Percentiles rank a stretch among this genome's conserved stretches.
These are phyloP conservation scores for Tricholomella constricta DNA, from an alignment of 768 basidiomycete genomes.

Conservation along the genomic window DNA sequence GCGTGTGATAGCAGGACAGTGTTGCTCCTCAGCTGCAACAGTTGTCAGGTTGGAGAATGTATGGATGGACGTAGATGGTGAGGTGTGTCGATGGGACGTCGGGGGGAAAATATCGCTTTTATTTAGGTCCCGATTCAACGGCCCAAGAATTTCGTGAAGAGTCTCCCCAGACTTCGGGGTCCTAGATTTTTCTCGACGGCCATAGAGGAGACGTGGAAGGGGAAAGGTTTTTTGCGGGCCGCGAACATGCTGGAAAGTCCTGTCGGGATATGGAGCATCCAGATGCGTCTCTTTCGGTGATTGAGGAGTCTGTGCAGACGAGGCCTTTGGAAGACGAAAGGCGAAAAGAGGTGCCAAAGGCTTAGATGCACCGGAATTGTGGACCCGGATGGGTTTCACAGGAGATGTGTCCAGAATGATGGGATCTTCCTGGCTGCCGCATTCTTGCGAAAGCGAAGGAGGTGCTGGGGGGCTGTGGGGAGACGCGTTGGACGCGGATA, in stretches of 20 bases:
- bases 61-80: constrained; percentile 5
- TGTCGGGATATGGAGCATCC: constrained; percentile 49
- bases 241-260: constrained; percentile 59
- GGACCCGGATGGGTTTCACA: constrained; percentile 22
- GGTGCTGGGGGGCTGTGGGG: neutral
- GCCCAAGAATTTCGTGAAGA: neutral
- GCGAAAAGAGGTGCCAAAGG: constrained; percentile 50
- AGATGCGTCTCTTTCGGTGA: constrained; percentile 6
- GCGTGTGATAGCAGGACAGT: constrained; percentile 55
- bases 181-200: constrained; percentile 3
- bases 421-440: constrained; percentile 40
- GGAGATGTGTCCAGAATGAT: constrained; percentile 49
- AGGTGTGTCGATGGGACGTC: neutral
- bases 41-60: constrained; percentile 17
- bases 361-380: constrained; percentile 23
- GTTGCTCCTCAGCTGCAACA: constrained; percentile 35
- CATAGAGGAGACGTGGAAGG: constrained; percentile 10
- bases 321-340: constrained; percentile 25
- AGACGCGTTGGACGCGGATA: neutral
- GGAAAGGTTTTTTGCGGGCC: constrained; percentile 51
- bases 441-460: constrained; percentile 12
- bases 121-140: neutral
- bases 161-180: neutral
- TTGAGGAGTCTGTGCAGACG: constrained; percentile 1
- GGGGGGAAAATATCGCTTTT: neutral